Percentiles rank a stretch among this genome's conserved stretches.
Evolutionary conservation across 2,329 filamentous ascomycete species (phyloP).

Genomic region (Pseudogymnoascus sp.): DNA sequence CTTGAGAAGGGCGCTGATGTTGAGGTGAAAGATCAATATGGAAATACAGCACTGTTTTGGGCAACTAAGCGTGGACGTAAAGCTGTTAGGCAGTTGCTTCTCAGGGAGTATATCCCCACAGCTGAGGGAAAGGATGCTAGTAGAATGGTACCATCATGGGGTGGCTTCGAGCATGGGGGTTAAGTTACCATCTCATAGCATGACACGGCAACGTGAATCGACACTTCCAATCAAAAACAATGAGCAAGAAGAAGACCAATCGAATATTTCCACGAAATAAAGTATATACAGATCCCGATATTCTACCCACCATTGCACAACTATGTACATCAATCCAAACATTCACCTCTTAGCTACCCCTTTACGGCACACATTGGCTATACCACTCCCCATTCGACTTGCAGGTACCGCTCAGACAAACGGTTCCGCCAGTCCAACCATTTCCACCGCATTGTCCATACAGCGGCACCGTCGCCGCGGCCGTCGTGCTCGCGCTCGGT

Average conservation of each 20-base stretch:
- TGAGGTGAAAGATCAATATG: not conserved
- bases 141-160: not conserved
- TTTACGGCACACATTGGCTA: not conserved
- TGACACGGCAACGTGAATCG: not conserved
- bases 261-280: not conserved
- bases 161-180: not conserved
- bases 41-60: not conserved
- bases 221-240: not conserved
- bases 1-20: not conserved
- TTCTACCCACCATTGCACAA: not conserved
- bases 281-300: not conserved
- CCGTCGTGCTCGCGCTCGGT: not conserved
- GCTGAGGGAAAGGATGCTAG: not conserved
- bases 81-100: not conserved
- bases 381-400: not conserved
- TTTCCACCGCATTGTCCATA: slow-evolving; percentile 1
- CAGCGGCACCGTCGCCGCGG: not conserved
- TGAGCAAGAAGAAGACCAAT: not conserved
- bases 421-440: not conserved
- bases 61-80: not conserved
- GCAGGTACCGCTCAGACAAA: not conserved
- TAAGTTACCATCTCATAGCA: not conserved
- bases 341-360: not conserved
- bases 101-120: not conserved
- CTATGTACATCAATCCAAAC: not conserved